A percentile compares a stretch with the other conserved stretches of the same genome.
These are phyloP conservation scores for Halophytophthora polymorphica DNA, from an alignment of 352 stramenopile species.

Conservation along the genomic window DNA sequence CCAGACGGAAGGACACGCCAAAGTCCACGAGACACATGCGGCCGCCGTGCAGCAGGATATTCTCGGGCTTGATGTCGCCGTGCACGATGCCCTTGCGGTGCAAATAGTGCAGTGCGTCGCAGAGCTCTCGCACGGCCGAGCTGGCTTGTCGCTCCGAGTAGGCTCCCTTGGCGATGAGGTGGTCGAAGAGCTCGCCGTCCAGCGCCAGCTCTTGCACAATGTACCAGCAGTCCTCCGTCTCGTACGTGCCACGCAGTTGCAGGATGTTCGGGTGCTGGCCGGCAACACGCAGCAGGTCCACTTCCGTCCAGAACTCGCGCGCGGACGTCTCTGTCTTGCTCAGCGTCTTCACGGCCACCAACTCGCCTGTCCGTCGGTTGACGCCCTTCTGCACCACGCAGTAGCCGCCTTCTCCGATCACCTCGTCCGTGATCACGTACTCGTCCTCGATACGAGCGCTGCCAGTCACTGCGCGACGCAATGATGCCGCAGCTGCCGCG, in stretches of 20 bases:
- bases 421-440: slow-evolving; percentile 78
- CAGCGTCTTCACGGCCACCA: slow-evolving; percentile 80
- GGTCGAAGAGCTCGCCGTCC: slow-evolving; percentile 87
- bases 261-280: slow-evolving; percentile 80
- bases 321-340: slow-evolving; percentile 74
- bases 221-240: slow-evolving; percentile 72
- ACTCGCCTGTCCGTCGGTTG: slow-evolving; percentile 56
- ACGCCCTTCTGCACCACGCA: slow-evolving; percentile 74
- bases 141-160: slow-evolving; percentile 84
- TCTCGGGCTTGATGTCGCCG: slow-evolving; percentile 88
- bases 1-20: slow-evolving; percentile 76
- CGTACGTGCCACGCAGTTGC: slow-evolving; percentile 68
- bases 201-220: slow-evolving; percentile 83
- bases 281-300: slow-evolving; percentile 70
- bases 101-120: slow-evolving; percentile 78
- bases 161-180: slow-evolving; percentile 80
- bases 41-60: slow-evolving; percentile 71
- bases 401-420: slow-evolving; percentile 78
- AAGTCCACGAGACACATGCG: slow-evolving; percentile 87
- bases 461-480: slow-evolving; percentile 8
- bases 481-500: background rate
- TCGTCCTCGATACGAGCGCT: slow-evolving; percentile 51
- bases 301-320: slow-evolving; percentile 81
- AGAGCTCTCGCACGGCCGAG: slow-evolving; percentile 62
- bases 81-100: slow-evolving; percentile 87